Evolutionary conservation across 2,329 filamentous ascomycete genomes (phyloP).

Genomic region (Phialocephala sp.): DNA sequence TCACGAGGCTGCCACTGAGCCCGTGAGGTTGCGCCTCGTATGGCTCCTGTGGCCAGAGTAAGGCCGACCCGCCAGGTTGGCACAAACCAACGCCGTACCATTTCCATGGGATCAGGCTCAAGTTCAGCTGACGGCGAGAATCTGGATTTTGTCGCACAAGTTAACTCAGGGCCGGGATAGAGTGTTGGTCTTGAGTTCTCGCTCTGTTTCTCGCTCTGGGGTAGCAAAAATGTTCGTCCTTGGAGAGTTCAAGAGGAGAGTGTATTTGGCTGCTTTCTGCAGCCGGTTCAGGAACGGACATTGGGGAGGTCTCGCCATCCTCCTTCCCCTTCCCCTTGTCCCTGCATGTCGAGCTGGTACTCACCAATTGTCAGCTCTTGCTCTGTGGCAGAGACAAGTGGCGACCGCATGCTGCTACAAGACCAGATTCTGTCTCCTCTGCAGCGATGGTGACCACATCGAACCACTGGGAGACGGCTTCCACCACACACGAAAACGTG

Average conservation of each 20-base stretch:
- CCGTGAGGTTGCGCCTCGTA: slow-evolving; percentile 8
- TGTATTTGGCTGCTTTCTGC: no score
- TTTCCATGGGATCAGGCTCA: slow-evolving; percentile 17
- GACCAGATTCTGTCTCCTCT: background rate
- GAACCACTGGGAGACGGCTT: slow-evolving; percentile 1
- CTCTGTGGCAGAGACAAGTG: background rate
- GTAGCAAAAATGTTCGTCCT: no score
- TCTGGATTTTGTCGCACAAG: slow-evolving; percentile 11
- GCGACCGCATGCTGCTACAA: background rate
- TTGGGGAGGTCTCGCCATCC: no score
- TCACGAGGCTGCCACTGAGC: slow-evolving; percentile 12
- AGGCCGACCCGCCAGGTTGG: slow-evolving; percentile 15
- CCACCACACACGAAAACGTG: slow-evolving; percentile 8
- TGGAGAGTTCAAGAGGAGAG: no score
- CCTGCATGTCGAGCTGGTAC: slow-evolving; percentile 10
- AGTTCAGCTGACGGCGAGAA: slow-evolving; percentile 2
- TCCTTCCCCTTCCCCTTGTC: slow-evolving; percentile 8
- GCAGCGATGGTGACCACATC: background rate
- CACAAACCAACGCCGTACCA: slow-evolving; percentile 21
- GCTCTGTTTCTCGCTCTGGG: no score
- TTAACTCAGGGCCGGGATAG: background rate
- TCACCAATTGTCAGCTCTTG: background rate
- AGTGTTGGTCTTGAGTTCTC: no score
- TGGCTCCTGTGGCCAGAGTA: background rate
- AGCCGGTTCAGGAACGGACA: no score